phyloP scores from a whole-genome alignment of 495 filamentous ascomycete species.

The Podospora pseudoanserina region DNA sequence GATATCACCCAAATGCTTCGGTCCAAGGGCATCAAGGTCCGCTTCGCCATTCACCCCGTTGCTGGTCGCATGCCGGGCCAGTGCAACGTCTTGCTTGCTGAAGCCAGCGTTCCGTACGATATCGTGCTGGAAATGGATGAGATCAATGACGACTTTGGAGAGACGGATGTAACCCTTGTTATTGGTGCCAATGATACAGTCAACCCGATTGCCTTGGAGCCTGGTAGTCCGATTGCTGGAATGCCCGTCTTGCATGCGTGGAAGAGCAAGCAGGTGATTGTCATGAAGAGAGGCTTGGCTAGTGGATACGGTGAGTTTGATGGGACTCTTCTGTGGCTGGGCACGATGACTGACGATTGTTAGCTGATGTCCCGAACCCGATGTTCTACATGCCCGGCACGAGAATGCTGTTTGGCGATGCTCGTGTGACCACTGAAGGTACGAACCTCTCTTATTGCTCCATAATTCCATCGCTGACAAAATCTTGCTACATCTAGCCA shows the following conservation, averaged over 20 bases:
- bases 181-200: slow-evolving; percentile 86
- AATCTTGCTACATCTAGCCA: slow-evolving; percentile 34
- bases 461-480: not conserved
- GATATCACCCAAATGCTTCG: slow-evolving; percentile 71
- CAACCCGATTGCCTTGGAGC: slow-evolving; percentile 77
- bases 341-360: not conserved
- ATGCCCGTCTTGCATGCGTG: slow-evolving; percentile 85
- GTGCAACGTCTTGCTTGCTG: slow-evolving; percentile 78
- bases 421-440: slow-evolving; percentile 74
- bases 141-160: slow-evolving; percentile 80
- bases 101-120: slow-evolving; percentile 79
- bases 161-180: slow-evolving; percentile 79
- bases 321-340: not conserved
- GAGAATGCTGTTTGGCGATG: slow-evolving; percentile 83
- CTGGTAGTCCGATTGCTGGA: slow-evolving; percentile 72
- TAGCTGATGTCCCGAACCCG: slow-evolving; percentile 78
- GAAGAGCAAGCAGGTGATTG: slow-evolving; percentile 85
- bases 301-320: slow-evolving; percentile 66
- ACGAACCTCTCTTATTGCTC: slow-evolving; percentile 20
- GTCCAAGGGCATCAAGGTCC: slow-evolving; percentile 65
- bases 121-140: slow-evolving; percentile 88
- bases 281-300: slow-evolving; percentile 81
- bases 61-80: slow-evolving; percentile 84
- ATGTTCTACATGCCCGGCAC: slow-evolving; percentile 85
- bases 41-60: slow-evolving; percentile 83